Percentiles rank a stretch among this genome's conserved stretches.
Evolutionary conservation across 2,329 filamentous ascomycete species (phyloP).

Genomic region (Rachicladosporium sp.): DNA sequence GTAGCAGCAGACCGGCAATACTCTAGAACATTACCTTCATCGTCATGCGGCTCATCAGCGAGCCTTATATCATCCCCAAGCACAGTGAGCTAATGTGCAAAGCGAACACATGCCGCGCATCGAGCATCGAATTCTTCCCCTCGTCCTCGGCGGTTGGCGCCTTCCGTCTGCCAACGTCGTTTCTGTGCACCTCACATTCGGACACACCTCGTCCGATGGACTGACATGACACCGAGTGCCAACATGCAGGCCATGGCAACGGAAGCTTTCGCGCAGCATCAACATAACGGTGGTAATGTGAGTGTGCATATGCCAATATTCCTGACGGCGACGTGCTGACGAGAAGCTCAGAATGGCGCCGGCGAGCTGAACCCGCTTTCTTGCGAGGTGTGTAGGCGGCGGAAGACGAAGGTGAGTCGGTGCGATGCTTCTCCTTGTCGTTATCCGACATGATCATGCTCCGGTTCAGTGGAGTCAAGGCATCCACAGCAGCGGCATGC

Average conservation of each 20-base stretch:
- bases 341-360: neutral
- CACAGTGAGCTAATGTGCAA: no score
- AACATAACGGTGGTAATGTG: neutral
- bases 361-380: slow-evolving; percentile 5
- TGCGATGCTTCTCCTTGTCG: slow-evolving; percentile 2
- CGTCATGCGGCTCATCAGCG: no score
- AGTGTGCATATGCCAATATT: neutral
- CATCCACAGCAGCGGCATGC: no score
- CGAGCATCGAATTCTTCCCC: no score
- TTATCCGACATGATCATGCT: neutral
- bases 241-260: neutral
- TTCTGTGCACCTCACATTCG: neutral
- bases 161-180: no score
- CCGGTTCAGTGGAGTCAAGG: no score
- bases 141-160: no score
- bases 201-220: neutral
- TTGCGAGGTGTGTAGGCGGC: slow-evolving; percentile 12
- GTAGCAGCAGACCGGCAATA: no score
- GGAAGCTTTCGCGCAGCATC: neutral
- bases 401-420: slow-evolving; percentile 13
- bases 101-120: no score
- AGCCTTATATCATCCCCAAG: no score
- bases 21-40: no score
- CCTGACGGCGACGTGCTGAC: neutral
- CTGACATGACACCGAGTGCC: neutral